phyloP scores from a whole-genome alignment of 2,329 filamentous ascomycete species.

The Grosmannia huntii region DNA sequence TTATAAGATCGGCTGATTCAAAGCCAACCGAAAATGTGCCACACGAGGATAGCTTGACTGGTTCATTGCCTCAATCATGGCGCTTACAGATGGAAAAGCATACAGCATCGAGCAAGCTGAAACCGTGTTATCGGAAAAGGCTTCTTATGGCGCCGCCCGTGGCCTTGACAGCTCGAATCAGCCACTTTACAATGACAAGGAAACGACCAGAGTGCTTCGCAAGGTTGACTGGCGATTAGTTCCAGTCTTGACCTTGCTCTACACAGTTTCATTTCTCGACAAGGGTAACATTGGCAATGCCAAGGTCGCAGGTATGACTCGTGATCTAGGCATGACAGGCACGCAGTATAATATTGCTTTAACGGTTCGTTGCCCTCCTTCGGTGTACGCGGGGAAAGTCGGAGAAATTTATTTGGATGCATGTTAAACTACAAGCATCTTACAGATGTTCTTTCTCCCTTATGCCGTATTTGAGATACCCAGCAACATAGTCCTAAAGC shows the following conservation, averaged over 20 bases:
- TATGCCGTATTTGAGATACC: conserved; percentile 64
- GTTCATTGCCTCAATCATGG: neutral
- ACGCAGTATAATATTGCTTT: conserved; percentile 53
- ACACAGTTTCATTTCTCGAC: neutral
- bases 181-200: neutral
- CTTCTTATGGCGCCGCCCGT: neutral
- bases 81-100: neutral
- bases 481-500: conserved; percentile 65
- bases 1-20: neutral
- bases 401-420: neutral
- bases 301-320: conserved; percentile 46
- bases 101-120: neutral
- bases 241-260: neutral
- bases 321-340: conserved; percentile 42
- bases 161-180: neutral
- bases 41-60: neutral
- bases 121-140: neutral
- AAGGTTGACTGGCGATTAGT: neutral
- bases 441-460: conserved; percentile 59
- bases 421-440: neutral
- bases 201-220: neutral
- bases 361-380: neutral
- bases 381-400: conserved; percentile 32
- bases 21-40: neutral
- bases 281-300: conserved; percentile 35